Base-by-base conservation (phyloP, 2,329 filamentous ascomycete genomes). In the Fusarium oxysporum region DNA sequence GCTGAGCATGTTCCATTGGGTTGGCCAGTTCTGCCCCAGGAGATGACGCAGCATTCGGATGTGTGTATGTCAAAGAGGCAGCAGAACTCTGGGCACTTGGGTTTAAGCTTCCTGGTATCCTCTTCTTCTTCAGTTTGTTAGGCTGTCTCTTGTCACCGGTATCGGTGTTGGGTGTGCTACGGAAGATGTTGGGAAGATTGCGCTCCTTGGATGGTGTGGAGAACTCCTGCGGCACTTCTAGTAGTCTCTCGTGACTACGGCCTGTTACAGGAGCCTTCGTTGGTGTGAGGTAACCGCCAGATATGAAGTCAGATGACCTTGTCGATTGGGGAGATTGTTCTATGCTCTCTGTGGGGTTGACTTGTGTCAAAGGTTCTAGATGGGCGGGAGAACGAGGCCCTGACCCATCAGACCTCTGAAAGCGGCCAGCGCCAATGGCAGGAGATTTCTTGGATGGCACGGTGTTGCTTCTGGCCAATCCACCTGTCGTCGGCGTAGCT, bases 41-140 rank as follows among this genome's bases (percentile, higher is more conserved):
- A 10, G 88, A 88, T 6, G 88, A 88, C 4, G 82, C 81, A 14
- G 82, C 79, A 47, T 83, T 81, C 17, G 85, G 86, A 43, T 81
- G 80, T 45, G 63, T 65, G 45, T 85, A 82, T 10, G 84, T 80
- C 21, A 97, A 85, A 12, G 95, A 98, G 21, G 93, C 90, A 11
- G 90, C 92, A 21, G 96, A 98, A 79, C 95, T 98, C 72, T 97
- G 95, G 1, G 96, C 95, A 79, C 96, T 98, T 25, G 92, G 92
- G 75, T 94, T 95, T 28, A 92, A 83, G 78, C 93, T 94, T 45
- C 91, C 92, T 1, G 93, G 92, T 62, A 93, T 85, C 71, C 91
- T 88, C 82, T 94, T 97, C 86, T 98, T 98, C 81, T 92, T 93
- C 57, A 99, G 85, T 82, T 98, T 97, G 78, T 97, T 98, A 1